phyloP scores from a whole-genome alignment of 495 filamentous ascomycete genomes.

The Penicillium cinerascens region DNA sequence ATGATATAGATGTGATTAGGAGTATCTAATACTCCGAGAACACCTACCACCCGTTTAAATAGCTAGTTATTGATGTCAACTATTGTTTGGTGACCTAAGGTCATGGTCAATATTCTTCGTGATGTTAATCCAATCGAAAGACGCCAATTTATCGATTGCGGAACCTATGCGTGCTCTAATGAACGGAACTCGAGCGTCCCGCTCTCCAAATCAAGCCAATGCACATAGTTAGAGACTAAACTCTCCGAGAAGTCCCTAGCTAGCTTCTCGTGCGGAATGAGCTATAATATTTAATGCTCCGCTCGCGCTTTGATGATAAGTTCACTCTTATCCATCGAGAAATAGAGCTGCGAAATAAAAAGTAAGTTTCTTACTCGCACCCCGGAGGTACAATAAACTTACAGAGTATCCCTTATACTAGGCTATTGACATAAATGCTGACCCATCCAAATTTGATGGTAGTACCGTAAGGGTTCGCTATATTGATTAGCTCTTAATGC shows the following conservation, averaged over 20 bases:
- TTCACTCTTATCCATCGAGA: no score
- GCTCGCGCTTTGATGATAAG: no score
- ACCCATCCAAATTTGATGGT: no score
- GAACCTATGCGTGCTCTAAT: constrained; percentile 34
- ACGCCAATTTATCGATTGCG: constrained; percentile 23
- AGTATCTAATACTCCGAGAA: constrained; percentile 28
- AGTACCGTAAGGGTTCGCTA: no score
- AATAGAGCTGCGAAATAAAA: no score
- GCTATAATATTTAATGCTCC: no score
- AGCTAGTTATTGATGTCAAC: constrained; percentile 30
- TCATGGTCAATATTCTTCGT: neutral
- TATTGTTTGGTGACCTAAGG: constrained; percentile 11
- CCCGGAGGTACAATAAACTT: no score
- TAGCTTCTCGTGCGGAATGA: constrained; percentile 17
- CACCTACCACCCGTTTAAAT: constrained; percentile 22
- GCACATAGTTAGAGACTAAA: constrained; percentile 42
- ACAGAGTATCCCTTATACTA: no score
- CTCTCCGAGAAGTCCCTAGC: constrained; percentile 38
- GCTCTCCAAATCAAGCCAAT: constrained; percentile 42
- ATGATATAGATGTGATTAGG: constrained; percentile 30
- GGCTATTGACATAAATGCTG: no score
- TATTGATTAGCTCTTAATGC: no score
- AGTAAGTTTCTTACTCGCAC: no score
- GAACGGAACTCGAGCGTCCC: constrained; percentile 46
- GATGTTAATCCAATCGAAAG: neutral